Evolutionary conservation across 1,284 basidiomycete genomes (phyloP).

Genomic region (Ustilago cynodontis): DNA sequence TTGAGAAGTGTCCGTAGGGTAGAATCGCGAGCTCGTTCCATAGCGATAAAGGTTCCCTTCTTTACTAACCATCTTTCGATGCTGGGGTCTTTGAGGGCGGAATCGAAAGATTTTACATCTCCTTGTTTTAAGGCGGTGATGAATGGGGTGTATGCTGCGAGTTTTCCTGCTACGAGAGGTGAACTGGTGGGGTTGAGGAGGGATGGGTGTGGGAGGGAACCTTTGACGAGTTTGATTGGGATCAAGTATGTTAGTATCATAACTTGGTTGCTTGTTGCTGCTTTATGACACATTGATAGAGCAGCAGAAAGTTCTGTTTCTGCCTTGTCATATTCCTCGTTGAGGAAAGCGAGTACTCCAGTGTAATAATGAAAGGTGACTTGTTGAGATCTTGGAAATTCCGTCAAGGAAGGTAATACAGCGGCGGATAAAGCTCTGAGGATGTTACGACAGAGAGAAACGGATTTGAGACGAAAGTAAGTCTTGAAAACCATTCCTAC

Average conservation of each 20-base stretch:
- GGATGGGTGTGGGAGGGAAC: constrained; percentile 80
- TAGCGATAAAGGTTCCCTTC: constrained; percentile 83
- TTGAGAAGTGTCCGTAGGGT: constrained; percentile 87
- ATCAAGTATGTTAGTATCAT: constrained; percentile 91
- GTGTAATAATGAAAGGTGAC: constrained; percentile 84
- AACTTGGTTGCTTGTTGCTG: constrained; percentile 80
- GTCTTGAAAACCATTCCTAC: constrained; percentile 90
- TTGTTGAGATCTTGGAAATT: constrained; percentile 87
- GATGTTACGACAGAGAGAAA: constrained; percentile 91
- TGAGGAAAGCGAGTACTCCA: constrained; percentile 91
- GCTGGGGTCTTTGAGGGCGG: constrained; percentile 74
- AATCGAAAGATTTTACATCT: constrained; percentile 84
- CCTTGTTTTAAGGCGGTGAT: constrained; percentile 81
- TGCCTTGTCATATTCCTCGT: constrained; percentile 84
- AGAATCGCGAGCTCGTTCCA: constrained; percentile 88
- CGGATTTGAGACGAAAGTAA: constrained; percentile 93
- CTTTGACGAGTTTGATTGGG: constrained; percentile 86
- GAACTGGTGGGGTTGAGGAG: constrained; percentile 72
- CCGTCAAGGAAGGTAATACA: constrained; percentile 82
- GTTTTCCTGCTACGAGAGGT: constrained; percentile 77
- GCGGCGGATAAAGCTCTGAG: constrained; percentile 88
- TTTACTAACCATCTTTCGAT: constrained; percentile 79
- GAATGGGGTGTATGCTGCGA: constrained; percentile 83
- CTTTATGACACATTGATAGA: constrained; percentile 81
- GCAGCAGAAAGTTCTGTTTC: constrained; percentile 85